Conservation (phyloP, 768 basidiomycete species). For the Xanthoconium stramineum region DNA sequence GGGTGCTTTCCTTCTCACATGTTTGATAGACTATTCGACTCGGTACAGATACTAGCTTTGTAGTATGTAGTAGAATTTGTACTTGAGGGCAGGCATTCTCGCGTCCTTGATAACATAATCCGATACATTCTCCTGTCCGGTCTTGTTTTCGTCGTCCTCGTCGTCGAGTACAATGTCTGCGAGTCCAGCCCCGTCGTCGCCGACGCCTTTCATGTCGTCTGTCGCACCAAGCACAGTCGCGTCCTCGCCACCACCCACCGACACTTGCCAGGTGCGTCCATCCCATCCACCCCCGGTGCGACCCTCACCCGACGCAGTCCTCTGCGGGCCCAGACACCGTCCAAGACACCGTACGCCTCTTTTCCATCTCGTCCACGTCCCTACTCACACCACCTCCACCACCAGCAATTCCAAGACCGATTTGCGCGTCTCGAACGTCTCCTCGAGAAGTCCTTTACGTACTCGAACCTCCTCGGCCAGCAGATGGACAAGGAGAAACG, state of each 20-base stretch:
- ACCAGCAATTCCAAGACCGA: constrained; percentile 50
- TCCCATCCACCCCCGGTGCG: background rate
- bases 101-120: constrained; percentile 30
- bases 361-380: background rate
- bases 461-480: constrained; percentile 64
- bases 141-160: too few relatives aligned
- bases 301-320: constrained; percentile 8
- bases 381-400: background rate
- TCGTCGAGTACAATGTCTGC: constrained; percentile 17
- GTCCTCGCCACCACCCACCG: constrained; percentile 26
- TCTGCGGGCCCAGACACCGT: constrained; percentile 4
- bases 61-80: background rate
- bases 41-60: constrained; percentile 62
- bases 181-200: constrained; percentile 16
- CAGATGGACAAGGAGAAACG: constrained; percentile 66
- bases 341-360: constrained; percentile 20
- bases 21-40: constrained; percentile 68
- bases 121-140: background rate
- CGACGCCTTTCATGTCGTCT: constrained; percentile 18
- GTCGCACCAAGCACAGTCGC: constrained; percentile 23
- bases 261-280: constrained; percentile 20
- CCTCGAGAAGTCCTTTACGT: constrained; percentile 74
- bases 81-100: constrained; percentile 25
- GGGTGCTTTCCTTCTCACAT: background rate
- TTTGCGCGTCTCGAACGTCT: constrained; percentile 58